Conservation (phyloP, 805 yeast genomes). For the Wickerhamiella dianesei region DNA sequence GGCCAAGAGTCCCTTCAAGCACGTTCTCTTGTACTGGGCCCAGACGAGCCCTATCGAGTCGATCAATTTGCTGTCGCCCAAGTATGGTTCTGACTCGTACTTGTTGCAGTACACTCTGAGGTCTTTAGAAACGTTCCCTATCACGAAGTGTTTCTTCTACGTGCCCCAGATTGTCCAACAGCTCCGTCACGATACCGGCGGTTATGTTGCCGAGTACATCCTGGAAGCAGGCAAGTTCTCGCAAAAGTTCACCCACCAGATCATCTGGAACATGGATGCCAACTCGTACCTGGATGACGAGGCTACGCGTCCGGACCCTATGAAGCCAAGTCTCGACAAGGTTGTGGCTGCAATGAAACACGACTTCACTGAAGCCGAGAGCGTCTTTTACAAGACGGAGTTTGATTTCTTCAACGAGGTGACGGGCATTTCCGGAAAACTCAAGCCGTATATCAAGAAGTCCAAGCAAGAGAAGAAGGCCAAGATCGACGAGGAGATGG, state of each 20-base stretch:
- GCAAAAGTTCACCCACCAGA: conserved; percentile 90
- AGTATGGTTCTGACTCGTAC: conserved; percentile 48
- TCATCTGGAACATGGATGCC: conserved; percentile 95
- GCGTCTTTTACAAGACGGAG: conserved; percentile 61
- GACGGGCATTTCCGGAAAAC: conserved; percentile 84
- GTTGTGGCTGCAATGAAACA: conserved; percentile 53
- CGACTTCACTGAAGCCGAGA: conserved; percentile 48
- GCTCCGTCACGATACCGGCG: conserved; percentile 61
- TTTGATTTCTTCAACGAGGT: conserved; percentile 83
- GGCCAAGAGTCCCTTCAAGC: conserved; percentile 23
- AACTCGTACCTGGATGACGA: conserved; percentile 87
- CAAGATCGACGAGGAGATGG: conserved; percentile 95
- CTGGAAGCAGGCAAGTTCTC: conserved; percentile 85
- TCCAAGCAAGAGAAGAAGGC: conserved; percentile 91
- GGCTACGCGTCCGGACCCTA: conserved; percentile 57
- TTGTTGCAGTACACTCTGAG: conserved; percentile 80
- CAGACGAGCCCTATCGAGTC: conserved; percentile 73
- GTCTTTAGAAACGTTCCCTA: conserved; percentile 76
- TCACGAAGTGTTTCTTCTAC: conserved; percentile 80
- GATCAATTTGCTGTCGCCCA: conserved; percentile 69
- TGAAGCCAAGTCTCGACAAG: conserved; percentile 71
- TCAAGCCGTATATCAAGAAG: conserved; percentile 87
- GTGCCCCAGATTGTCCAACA: conserved; percentile 97
- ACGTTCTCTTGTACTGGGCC: conserved; percentile 46
- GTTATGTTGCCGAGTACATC: conserved; percentile 79